Conservation (phyloP, 176 grass and related monocot genomes). For the Avena sativa region DNA sequence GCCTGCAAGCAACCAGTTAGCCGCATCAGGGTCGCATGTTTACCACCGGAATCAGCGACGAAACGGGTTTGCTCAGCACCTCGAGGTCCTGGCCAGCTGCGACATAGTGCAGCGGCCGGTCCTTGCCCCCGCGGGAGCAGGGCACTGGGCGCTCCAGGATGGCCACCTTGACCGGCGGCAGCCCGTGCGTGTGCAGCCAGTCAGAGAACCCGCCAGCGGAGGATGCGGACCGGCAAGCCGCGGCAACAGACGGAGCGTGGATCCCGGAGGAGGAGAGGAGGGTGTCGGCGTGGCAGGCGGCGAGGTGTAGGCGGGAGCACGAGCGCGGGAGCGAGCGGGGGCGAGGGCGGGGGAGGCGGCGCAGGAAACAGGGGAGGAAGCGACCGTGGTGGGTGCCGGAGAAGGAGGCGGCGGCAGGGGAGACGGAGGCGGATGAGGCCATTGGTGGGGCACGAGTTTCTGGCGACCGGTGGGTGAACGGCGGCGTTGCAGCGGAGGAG, state of each 20-base stretch:
- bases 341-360: constrained; percentile 23
- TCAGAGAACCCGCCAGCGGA: constrained; percentile 58
- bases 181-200: constrained; percentile 68
- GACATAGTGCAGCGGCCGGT: constrained; percentile 71
- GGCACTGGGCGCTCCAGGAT: constrained; percentile 71
- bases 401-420: constrained; percentile 38
- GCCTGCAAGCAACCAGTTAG: constrained; percentile 50
- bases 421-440: constrained; percentile 41
- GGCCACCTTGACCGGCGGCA: constrained; percentile 68
- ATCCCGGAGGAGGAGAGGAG: constrained; percentile 46
- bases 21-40: constrained; percentile 23
- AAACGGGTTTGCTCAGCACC: constrained; percentile 33
- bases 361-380: constrained; percentile 43
- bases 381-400: constrained; percentile 44
- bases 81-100: constrained; percentile 75
- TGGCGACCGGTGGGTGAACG: constrained; percentile 30
- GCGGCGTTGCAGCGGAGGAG: constrained; percentile 24
- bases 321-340: constrained; percentile 8
- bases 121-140: constrained; percentile 64
- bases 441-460: constrained; percentile 35
- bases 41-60: constrained; percentile 3
- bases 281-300: constrained; percentile 63
- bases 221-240: constrained; percentile 45
- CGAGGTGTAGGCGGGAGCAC: constrained; percentile 36
- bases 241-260: constrained; percentile 19